Evolutionary conservation across 2,329 filamentous ascomycete species (phyloP).

Genomic region (Fusarium xylarioides): DNA sequence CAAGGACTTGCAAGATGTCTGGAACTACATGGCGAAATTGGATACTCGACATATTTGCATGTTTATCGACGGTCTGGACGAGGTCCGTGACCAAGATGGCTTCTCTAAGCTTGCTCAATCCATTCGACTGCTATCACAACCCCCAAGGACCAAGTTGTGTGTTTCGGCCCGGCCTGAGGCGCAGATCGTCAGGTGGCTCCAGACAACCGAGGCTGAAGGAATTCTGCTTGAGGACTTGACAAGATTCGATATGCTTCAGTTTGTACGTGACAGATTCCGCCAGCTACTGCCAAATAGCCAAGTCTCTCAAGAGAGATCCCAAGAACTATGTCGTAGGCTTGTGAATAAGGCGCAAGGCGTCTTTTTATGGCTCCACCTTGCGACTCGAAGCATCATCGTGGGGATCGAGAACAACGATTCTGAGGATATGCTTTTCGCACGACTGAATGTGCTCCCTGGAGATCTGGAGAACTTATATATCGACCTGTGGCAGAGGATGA

Average conservation of each 20-base stretch:
- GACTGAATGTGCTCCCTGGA: not conserved
- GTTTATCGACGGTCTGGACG: not conserved
- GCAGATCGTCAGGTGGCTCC: accelerated
- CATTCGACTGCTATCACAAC: accelerated
- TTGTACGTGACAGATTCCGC: not conserved
- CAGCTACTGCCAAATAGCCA: accelerated
- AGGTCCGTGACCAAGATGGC: not conserved
- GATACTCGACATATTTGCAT: accelerated
- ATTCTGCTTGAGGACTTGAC: not conserved
- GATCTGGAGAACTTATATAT: conserved; percentile 10
- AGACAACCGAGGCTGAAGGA: accelerated
- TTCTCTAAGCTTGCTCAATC: accelerated
- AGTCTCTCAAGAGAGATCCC: too few species aligned
- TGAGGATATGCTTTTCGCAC: not conserved
- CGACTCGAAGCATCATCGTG: not conserved
- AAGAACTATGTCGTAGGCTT: not conserved
- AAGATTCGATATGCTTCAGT: not conserved
- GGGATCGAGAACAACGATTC: not conserved
- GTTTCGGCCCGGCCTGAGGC: not conserved
- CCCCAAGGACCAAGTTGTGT: accelerated
- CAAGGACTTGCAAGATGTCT: not conserved
- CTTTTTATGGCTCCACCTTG: not conserved
- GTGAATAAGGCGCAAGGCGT: not conserved
- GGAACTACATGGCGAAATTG: accelerated
- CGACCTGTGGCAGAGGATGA: conserved; percentile 18